These are phyloP conservation scores for Glycine soja DNA, from an alignment of 306 rosid species.

Conservation along the genomic window DNA sequence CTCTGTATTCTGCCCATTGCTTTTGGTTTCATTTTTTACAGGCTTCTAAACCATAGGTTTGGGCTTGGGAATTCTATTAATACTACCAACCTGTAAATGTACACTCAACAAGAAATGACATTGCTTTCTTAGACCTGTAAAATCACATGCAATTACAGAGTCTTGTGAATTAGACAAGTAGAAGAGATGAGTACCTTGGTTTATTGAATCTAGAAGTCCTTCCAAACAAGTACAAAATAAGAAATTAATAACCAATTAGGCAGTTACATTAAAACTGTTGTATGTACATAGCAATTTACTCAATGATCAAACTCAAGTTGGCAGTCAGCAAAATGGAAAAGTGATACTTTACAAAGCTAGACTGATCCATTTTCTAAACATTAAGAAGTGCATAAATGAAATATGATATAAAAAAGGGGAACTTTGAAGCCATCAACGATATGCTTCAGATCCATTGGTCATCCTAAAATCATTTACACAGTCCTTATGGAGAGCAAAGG, in stretches of 20 bases:
- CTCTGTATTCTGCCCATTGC: slow-evolving; percentile 52
- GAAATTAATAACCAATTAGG: slow-evolving; percentile 13
- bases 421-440: not conserved
- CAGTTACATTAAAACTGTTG: not conserved
- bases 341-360: too few species aligned
- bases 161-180: slow-evolving; percentile 23
- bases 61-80: slow-evolving; percentile 88
- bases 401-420: too few species aligned
- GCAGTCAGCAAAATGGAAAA: slow-evolving; percentile 5
- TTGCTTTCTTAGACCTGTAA: slow-evolving; percentile 13
- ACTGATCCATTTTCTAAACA: too few species aligned
- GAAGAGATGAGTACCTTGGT: slow-evolving; percentile 66
- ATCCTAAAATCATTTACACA: not conserved
- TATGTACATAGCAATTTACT: slow-evolving; percentile 21
- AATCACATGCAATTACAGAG: slow-evolving; percentile 19
- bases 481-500: not conserved
- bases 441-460: not conserved
- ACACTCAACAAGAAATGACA: slow-evolving; percentile 27
- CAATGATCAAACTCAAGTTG: slow-evolving; percentile 12
- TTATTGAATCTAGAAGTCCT: slow-evolving; percentile 76
- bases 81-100: slow-evolving; percentile 60
- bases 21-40: slow-evolving; percentile 65
- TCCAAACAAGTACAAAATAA: slow-evolving; percentile 41
- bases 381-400: too few species aligned
- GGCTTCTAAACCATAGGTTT: slow-evolving; percentile 84